Percentiles rank a stretch among this genome's conserved stretches.
phyloP scores from a whole-genome alignment of 208 protist species.

The Jaenimonas drosophilae region DNA sequence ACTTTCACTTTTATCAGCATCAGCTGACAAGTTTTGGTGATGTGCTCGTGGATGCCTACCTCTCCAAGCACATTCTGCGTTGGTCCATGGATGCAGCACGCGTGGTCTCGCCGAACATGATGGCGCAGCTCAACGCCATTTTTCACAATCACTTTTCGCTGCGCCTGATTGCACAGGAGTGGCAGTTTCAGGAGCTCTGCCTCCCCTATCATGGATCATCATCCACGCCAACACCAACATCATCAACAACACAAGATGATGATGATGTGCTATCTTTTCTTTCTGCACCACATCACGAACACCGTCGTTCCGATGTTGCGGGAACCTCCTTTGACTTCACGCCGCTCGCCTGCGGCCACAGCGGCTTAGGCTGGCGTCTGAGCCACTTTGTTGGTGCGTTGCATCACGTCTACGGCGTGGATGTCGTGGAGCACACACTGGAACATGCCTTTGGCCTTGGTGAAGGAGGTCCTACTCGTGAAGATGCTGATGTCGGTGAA shows the following conservation, averaged over 20 bases:
- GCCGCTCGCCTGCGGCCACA: slow-evolving; percentile 57
- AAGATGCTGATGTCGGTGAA: too few relatives aligned
- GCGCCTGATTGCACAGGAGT: slow-evolving; percentile 59
- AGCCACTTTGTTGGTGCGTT: slow-evolving; percentile 77
- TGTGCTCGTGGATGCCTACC: slow-evolving; percentile 52
- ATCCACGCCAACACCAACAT: not conserved
- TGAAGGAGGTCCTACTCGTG: too few relatives aligned
- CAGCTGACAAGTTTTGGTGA: slow-evolving; percentile 76
- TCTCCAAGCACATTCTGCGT: slow-evolving; percentile 26
- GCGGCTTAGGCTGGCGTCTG: slow-evolving; percentile 71
- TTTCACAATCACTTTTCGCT: slow-evolving; percentile 76
- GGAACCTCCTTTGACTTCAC: slow-evolving; percentile 64
- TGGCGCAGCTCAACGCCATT: slow-evolving; percentile 49
- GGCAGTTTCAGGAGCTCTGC: slow-evolving; percentile 51
- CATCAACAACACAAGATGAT: not conserved
- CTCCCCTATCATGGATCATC: slow-evolving; percentile 13
- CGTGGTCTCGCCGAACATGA: slow-evolving; percentile 43
- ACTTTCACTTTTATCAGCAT: slow-evolving; percentile 58
- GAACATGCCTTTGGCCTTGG: slow-evolving; percentile 35
- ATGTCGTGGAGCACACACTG: slow-evolving; percentile 13
- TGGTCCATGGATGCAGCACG: slow-evolving; percentile 31
- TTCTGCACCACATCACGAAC: slow-evolving; percentile 16
- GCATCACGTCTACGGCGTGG: slow-evolving; percentile 27
- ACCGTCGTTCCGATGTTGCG: slow-evolving; percentile 26
- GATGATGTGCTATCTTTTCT: slow-evolving; percentile 24